Conservation (phyloP, 306 rosid species). For the Fragaria iinumae region DNA sequence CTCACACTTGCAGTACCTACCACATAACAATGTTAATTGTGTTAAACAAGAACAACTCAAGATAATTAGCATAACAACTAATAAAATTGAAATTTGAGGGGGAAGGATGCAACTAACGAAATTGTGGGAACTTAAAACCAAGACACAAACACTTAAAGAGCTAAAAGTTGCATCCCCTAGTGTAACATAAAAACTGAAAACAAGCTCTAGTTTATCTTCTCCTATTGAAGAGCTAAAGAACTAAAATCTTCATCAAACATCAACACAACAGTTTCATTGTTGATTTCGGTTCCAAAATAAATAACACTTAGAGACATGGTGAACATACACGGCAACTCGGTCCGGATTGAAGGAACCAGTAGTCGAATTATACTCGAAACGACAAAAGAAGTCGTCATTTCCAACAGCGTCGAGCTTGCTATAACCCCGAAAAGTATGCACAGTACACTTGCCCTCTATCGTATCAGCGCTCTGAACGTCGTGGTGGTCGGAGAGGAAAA, state of each 20-base stretch:
- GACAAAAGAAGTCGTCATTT: constrained; percentile 96
- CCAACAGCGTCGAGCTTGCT: constrained; percentile 98
- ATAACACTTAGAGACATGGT: background rate
- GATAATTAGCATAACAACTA: constrained; percentile 7
- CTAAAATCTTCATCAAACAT: background rate
- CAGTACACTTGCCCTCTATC: constrained; percentile 89
- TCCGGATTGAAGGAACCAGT: constrained; percentile 95
- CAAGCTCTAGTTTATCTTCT: background rate
- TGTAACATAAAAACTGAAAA: background rate
- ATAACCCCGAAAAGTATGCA: constrained; percentile 84
- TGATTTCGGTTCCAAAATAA: background rate
- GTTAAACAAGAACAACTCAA: constrained; percentile 16
- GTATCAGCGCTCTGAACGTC: constrained; percentile 94
- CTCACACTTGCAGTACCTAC: constrained; percentile 99
- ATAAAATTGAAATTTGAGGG: background rate
- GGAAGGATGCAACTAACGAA: background rate
- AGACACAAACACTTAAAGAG: background rate
- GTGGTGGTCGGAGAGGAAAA: constrained; percentile 88
- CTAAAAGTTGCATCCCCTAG: background rate
- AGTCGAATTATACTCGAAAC: constrained; percentile 90
- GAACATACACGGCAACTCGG: constrained; percentile 88
- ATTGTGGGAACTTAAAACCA: background rate
- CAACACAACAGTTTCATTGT: background rate
- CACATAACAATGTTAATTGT: constrained; percentile 22
- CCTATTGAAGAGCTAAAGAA: background rate